Evolutionary conservation across 2,329 filamentous ascomycete species (phyloP).

Genomic region (Calonectria pauciramosa): DNA sequence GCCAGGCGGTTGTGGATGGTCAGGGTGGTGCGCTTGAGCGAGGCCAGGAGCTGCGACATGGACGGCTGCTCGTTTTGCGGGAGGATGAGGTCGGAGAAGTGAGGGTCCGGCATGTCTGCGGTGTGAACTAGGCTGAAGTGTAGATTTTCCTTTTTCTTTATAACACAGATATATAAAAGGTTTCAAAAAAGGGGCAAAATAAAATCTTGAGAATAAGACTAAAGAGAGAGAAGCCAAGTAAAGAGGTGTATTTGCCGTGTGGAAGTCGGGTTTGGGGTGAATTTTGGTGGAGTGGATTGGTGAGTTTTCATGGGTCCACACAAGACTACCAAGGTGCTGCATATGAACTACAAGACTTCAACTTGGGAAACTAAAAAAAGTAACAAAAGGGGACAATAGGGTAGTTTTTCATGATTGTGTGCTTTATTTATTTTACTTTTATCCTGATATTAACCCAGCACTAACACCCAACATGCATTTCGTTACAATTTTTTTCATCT

Average conservation of each 20-base stretch:
- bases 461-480: slow-evolving; percentile 20
- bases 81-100: slow-evolving; percentile 62
- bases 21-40: slow-evolving; percentile 82
- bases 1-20: slow-evolving; percentile 84
- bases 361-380: neutral
- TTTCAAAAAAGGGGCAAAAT: neutral
- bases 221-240: too few relatives aligned
- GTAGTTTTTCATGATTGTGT: neutral
- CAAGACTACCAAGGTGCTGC: neutral
- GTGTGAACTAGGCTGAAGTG: too few relatives aligned
- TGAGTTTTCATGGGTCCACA: slow-evolving; percentile 13
- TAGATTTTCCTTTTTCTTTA: neutral
- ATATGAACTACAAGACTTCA: neutral
- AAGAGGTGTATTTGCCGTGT: neutral
- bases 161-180: neutral
- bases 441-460: slow-evolving; percentile 15
- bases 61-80: slow-evolving; percentile 73
- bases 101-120: slow-evolving; percentile 41
- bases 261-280: neutral
- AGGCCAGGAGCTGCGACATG: slow-evolving; percentile 77
- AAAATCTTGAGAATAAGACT: neutral
- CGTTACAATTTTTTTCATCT: slow-evolving; percentile 8
- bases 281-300: slow-evolving; percentile 39
- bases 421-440: neutral
- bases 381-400: neutral